Conservation (phyloP, 2,329 filamentous ascomycete genomes). For the Nigrospora sphaerica region DNA sequence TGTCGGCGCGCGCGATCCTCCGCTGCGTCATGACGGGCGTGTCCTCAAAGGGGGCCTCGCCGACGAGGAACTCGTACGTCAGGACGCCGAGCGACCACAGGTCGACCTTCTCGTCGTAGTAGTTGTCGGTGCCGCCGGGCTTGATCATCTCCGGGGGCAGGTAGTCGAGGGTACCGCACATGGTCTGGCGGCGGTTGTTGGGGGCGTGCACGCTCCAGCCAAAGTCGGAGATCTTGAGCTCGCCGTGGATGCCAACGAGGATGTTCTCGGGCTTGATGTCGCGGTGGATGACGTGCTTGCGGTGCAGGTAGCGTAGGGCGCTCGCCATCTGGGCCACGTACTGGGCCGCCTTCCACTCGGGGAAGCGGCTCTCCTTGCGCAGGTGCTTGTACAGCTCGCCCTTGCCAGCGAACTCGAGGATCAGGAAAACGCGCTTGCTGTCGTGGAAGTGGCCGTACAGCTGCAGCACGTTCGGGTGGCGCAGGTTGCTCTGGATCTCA, state of each 20-base stretch:
- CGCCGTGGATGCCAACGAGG: constrained; percentile 88
- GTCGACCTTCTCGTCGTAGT: constrained; percentile 92
- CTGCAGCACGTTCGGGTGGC: constrained; percentile 78
- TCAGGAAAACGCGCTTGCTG: constrained; percentile 79
- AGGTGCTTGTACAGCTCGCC: constrained; percentile 86
- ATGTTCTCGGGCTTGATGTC: constrained; percentile 99
- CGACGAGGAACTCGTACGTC: constrained; percentile 93
- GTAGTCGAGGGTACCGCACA: constrained; percentile 97
- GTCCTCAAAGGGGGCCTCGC: constrained; percentile 95
- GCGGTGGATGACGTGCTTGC: constrained; percentile 94
- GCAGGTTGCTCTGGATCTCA: constrained; percentile 81
- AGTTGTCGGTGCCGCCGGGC: constrained; percentile 73
- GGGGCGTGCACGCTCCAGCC: constrained; percentile 98
- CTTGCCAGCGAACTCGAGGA: constrained; percentile 79
- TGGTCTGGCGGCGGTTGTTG: constrained; percentile 85
- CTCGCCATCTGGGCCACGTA: constrained; percentile 90
- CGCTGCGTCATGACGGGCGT: constrained; percentile 90
- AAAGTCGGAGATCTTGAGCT: constrained; percentile 98
- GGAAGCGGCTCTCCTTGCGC: constrained; percentile 69
- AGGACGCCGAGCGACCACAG: constrained; percentile 92
- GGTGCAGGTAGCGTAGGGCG: constrained; percentile 82
- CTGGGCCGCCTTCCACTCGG: constrained; percentile 79
- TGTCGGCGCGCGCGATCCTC: constrained; percentile 81
- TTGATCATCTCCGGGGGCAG: constrained; percentile 97
- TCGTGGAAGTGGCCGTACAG: constrained; percentile 87